Conservation (phyloP, 1,284 basidiomycete genomes). For the Pascua guehoae region DNA sequence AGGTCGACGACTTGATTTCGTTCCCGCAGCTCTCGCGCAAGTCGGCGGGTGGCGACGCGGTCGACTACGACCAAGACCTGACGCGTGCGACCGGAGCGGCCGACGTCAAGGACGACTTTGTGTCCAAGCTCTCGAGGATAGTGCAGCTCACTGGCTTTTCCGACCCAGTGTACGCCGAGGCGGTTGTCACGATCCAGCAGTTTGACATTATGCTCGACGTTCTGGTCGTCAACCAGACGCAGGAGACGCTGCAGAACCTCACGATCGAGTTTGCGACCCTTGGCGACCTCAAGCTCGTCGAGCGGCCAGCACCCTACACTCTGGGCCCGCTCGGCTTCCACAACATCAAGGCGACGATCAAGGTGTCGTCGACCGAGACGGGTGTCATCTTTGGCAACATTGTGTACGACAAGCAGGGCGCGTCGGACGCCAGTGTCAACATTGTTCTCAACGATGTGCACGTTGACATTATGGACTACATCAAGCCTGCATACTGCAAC, state of each 20-base stretch:
- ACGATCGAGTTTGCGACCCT: slow-evolving; percentile 97
- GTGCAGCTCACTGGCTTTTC: slow-evolving; percentile 98
- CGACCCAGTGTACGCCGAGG: slow-evolving; percentile 97
- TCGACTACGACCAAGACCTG: slow-evolving; percentile 75
- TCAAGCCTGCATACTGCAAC: slow-evolving; percentile 93
- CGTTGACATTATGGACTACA: slow-evolving; percentile 99
- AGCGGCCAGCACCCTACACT: slow-evolving; percentile 87
- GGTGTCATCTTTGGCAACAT: slow-evolving; percentile 99
- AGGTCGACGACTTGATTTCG: slow-evolving; percentile 86
- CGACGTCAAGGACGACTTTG: slow-evolving; percentile 88
- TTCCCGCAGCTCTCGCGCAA: slow-evolving; percentile 97
- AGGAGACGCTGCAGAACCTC: slow-evolving; percentile 92
- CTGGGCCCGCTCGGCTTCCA: slow-evolving; percentile 96
- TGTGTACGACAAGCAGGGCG: slow-evolving; percentile 87
- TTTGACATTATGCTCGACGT: slow-evolving; percentile 97
- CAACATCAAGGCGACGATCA: slow-evolving; percentile 97
- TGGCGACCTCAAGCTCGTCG: slow-evolving; percentile 95
- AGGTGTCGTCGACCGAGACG: slow-evolving; percentile 94
- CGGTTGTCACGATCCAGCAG: slow-evolving; percentile 95
- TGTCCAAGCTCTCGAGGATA: slow-evolving; percentile 91
- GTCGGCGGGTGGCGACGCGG: slow-evolving; percentile 67
- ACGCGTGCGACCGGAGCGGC: slow-evolving; percentile 82
- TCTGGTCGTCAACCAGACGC: slow-evolving; percentile 93
- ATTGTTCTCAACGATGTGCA: slow-evolving; percentile 96
- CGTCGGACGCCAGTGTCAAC: slow-evolving; percentile 69